These are phyloP conservation scores for Rhodotorula sp. DNA, from an alignment of 1,284 basidiomycete species.

Conservation along the genomic window DNA sequence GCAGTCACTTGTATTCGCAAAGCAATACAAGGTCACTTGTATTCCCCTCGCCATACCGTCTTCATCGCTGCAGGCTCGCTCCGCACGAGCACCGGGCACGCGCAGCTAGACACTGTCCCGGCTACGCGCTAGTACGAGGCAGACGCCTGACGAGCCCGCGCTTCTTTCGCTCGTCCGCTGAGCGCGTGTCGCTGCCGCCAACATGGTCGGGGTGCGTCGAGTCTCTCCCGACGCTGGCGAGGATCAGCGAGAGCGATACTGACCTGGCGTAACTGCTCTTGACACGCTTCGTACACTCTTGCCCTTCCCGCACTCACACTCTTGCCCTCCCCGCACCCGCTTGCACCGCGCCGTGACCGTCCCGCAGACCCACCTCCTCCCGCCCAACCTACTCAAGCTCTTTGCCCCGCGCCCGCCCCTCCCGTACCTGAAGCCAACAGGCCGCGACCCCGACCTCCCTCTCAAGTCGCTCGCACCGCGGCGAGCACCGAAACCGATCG, in stretches of 20 bases:
- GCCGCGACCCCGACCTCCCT: conserved; percentile 69
- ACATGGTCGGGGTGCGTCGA: conserved; percentile 34
- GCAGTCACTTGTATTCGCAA: not conserved
- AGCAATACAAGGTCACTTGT: not conserved
- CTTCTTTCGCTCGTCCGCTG: too few relatives aligned
- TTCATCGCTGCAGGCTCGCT: not conserved
- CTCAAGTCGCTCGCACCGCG: conserved; percentile 52
- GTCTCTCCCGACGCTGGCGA: not conserved
- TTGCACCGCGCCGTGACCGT: not conserved
- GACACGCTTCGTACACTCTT: not conserved
- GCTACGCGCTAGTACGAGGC: too few relatives aligned
- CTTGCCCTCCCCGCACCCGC: not conserved
- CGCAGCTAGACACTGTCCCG: too few relatives aligned
- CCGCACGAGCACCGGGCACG: not conserved
- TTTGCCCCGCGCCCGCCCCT: conserved; percentile 88
- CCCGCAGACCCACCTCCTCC: conserved; percentile 58
- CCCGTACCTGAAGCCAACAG: conserved; percentile 77
- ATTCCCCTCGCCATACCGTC: not conserved
- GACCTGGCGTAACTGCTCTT: not conserved
- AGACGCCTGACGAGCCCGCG: too few relatives aligned
- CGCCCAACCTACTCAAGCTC: conserved; percentile 88
- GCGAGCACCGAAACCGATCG: conserved; percentile 63
- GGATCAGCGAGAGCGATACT: not conserved
- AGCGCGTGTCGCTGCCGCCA: not conserved
- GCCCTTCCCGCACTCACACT: not conserved